A percentile compares a stretch with the other conserved stretches of the same genome.
Evolutionary conservation across 2,329 filamentous ascomycete genomes (phyloP).

Genomic region (Cryoendolithus antarcticus): DNA sequence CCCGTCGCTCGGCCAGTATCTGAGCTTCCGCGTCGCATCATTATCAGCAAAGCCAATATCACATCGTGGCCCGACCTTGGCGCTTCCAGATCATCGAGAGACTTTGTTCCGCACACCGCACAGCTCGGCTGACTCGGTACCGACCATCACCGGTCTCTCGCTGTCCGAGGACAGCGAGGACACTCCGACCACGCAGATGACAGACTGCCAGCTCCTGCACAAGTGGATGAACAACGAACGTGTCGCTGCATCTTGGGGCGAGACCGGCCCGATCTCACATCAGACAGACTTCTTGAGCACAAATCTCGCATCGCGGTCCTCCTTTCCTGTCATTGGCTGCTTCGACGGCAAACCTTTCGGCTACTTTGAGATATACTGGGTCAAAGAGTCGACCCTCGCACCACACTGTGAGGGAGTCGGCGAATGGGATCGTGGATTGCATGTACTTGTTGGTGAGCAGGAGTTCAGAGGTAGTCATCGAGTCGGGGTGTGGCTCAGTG

Average conservation of each 20-base stretch:
- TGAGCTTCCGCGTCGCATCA: conserved; percentile 79
- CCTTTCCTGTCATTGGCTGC: conserved; percentile 80
- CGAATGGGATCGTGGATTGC: conserved; percentile 80
- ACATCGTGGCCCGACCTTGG: conserved; percentile 45
- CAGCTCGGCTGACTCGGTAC: neutral
- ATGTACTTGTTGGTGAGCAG: conserved; percentile 82
- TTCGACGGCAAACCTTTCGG: conserved; percentile 95
- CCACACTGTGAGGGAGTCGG: conserved; percentile 51
- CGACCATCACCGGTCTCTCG: conserved; percentile 2
- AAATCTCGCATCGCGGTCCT: conserved; percentile 56
- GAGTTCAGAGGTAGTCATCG: conserved; percentile 72
- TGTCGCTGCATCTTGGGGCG: conserved; percentile 76
- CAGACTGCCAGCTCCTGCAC: conserved; percentile 59
- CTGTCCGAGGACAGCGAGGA: conserved; percentile 3
- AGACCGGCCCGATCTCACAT: conserved; percentile 40
- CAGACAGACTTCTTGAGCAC: conserved; percentile 57
- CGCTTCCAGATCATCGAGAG: conserved; percentile 1
- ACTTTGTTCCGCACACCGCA: neutral
- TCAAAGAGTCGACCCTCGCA: conserved; percentile 77
- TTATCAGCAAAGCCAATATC: conserved; percentile 51
- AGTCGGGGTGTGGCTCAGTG: conserved; percentile 69
- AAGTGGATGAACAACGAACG: conserved; percentile 82
- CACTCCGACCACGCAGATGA: conserved; percentile 19
- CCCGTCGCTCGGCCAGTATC: conserved; percentile 67
- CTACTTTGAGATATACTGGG: conserved; percentile 98